phyloP scores from a whole-genome alignment of 257 asterid species.

The Cynanchum wilfordii region DNA sequence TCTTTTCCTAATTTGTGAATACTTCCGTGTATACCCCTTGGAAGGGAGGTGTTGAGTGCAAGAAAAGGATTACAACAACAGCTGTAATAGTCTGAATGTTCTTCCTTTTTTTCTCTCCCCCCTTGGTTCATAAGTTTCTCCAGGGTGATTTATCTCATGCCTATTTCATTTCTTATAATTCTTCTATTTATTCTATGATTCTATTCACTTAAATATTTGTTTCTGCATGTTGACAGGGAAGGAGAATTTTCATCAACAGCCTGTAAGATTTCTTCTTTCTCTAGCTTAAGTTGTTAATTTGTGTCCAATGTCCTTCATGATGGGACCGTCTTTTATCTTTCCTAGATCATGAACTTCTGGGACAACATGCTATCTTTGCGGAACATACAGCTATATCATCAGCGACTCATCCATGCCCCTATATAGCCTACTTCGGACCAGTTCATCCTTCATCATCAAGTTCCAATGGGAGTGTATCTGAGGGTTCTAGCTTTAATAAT shows the following conservation, averaged over 20 bases:
- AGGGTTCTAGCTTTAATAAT: conserved; percentile 57
- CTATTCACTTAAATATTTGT: conserved; percentile 25
- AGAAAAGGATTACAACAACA: not conserved
- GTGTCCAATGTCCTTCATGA: conserved; percentile 19
- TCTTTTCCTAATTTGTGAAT: not conserved
- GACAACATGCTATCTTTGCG: conserved; percentile 59
- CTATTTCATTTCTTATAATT: not conserved
- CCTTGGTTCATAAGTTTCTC: not conserved
- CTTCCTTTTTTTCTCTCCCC: not conserved
- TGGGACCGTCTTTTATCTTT: conserved; percentile 26
- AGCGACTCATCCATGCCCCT: conserved; percentile 73
- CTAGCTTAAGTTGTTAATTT: conserved; percentile 17
- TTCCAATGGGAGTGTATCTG: conserved; percentile 55
- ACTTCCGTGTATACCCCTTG: too few relatives aligned
- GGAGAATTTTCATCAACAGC: conserved; percentile 69
- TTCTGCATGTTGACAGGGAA: conserved; percentile 51
- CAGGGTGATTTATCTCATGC: not conserved
- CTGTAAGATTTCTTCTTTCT: conserved; percentile 48
- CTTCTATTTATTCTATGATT: conserved; percentile 13
- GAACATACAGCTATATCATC: conserved; percentile 70
- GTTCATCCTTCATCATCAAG: conserved; percentile 69
- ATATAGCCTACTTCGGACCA: conserved; percentile 78
- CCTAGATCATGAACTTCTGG: conserved; percentile 61
- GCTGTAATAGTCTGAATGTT: not conserved
- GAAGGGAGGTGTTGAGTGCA: not conserved